phyloP scores from a whole-genome alignment of 306 rosid genomes.

The Nissolia schottii region DNA sequence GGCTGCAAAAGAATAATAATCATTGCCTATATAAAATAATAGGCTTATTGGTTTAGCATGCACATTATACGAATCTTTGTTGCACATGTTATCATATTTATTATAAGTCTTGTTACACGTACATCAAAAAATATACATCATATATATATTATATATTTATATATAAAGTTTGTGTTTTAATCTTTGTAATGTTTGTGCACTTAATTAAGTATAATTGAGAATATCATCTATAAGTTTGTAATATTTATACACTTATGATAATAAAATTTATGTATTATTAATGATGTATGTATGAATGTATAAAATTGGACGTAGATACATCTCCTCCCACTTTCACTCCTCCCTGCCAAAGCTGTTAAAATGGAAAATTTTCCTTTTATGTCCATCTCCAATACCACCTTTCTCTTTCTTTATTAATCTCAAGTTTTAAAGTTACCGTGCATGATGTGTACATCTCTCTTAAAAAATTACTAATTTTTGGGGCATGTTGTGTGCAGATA shows the following conservation, averaged over 20 bases:
- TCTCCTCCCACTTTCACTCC: background rate
- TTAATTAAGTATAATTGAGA: no score
- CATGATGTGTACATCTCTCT: background rate
- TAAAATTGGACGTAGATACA: no score
- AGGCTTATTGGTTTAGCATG: constrained; percentile 5
- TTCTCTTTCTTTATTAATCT: background rate
- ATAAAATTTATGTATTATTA: no score
- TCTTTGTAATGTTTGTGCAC: no score
- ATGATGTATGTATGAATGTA: no score
- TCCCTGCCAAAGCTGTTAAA: background rate
- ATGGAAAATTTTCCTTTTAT: background rate
- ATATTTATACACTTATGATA: no score
- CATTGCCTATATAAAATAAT: constrained; percentile 31
- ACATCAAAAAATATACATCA: no score
- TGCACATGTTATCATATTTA: background rate
- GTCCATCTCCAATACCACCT: background rate
- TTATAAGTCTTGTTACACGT: no score
- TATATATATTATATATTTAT: no score
- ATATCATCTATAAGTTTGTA: no score
- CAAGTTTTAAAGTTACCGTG: background rate
- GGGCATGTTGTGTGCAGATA: constrained; percentile 48
- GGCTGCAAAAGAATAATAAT: constrained; percentile 26
- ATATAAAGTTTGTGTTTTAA: no score
- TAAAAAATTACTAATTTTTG: background rate
- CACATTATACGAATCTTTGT: constrained; percentile 17